phyloP scores from a whole-genome alignment of 2,329 filamentous ascomycete species.

The Venturia carpophila region DNA sequence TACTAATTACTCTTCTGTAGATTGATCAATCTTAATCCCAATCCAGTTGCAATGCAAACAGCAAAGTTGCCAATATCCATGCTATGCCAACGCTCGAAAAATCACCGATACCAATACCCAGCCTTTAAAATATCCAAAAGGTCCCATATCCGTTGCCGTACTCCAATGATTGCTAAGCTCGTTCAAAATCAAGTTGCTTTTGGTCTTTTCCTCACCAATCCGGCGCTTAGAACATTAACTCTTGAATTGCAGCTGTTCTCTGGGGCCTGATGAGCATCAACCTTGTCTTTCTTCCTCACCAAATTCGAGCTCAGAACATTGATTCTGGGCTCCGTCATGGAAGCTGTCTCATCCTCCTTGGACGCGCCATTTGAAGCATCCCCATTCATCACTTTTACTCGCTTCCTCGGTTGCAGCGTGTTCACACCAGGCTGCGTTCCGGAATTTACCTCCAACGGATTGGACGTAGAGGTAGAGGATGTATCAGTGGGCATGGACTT shows the following conservation, averaged over 20 bases:
- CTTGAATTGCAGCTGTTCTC: conserved; percentile 8
- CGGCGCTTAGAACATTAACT: conserved; percentile 20
- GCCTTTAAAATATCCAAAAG: not conserved
- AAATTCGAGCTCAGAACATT: not conserved
- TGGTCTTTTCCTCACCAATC: conserved; percentile 21
- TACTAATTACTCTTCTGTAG: too few species aligned
- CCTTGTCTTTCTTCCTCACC: not conserved
- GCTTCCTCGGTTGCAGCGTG: conserved; percentile 11
- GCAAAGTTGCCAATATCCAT: not conserved
- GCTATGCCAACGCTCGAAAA: not conserved
- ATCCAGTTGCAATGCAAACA: not conserved
- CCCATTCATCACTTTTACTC: not conserved
- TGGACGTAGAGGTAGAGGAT: not conserved
- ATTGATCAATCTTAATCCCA: not conserved
- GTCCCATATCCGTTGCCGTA: not conserved
- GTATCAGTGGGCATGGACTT: conserved; percentile 6
- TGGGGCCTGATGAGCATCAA: too few species aligned
- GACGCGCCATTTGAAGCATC: not conserved
- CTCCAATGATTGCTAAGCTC: not conserved
- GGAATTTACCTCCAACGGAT: not conserved
- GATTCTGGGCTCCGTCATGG: not conserved
- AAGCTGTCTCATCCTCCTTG: not conserved
- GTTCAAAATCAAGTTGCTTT: conserved; percentile 2
- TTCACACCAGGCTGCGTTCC: not conserved
- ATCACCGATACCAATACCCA: not conserved